Percentiles rank a stretch among this genome's conserved stretches.
Evolutionary conservation across 2,329 filamentous ascomycete species (phyloP).

Genomic region (Aspergillus sp.): DNA sequence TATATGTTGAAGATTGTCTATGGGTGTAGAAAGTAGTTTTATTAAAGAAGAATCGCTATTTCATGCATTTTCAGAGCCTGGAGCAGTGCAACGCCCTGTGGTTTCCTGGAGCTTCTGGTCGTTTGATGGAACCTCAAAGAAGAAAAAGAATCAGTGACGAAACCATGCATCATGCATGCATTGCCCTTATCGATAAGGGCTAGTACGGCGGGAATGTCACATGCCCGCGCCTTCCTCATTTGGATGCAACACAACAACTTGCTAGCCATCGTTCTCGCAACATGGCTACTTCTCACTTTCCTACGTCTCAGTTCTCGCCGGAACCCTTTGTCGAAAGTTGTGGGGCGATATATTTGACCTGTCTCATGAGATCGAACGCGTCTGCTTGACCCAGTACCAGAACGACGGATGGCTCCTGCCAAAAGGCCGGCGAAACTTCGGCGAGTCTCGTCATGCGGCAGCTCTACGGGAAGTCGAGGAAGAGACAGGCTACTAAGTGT

Average conservation of each 20-base stretch:
- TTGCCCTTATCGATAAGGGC: constrained; percentile 38
- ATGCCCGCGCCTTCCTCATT: neutral
- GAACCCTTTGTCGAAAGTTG: constrained; percentile 10
- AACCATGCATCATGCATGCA: constrained; percentile 21
- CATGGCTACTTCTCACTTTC: neutral
- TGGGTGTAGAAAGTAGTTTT: neutral
- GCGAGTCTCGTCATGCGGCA: constrained; percentile 6
- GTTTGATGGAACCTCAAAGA: constrained; percentile 32
- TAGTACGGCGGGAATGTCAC: constrained; percentile 2
- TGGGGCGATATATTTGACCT: constrained; percentile 14
- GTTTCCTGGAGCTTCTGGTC: constrained; percentile 23
- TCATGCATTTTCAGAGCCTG: neutral
- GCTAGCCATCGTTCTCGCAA: neutral
- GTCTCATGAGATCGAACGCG: neutral
- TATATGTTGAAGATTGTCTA: neutral
- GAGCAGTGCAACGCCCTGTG: constrained; percentile 13
- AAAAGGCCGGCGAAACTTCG: constrained; percentile 12
- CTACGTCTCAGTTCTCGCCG: constrained; percentile 3
- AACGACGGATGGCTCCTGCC: constrained; percentile 12
- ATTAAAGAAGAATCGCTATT: neutral
- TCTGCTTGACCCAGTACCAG: constrained; percentile 9
- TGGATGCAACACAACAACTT: neutral
- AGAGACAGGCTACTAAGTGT: constrained; percentile 9
- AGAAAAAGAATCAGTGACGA: constrained; percentile 30
- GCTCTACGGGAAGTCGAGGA: constrained; percentile 3